Base-by-base conservation (phyloP, 257 asterid species). In the Solanum appendiculatum region DNA sequence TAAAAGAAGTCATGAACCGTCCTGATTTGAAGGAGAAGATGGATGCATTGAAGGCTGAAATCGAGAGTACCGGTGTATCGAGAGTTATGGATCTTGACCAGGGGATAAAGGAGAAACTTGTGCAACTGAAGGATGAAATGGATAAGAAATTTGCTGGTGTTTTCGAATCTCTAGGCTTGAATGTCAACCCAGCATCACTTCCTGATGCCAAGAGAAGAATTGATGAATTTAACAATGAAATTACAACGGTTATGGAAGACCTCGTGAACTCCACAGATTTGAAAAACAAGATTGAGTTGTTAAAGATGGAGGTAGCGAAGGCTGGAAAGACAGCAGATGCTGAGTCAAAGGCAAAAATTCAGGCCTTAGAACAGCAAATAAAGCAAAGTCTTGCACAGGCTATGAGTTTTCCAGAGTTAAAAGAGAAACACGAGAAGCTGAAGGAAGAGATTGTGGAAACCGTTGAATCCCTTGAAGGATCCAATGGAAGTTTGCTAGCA, bases 231-330 rank as follows among this genome's bases (percentile, higher is more conserved):
- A 89, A 92, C 74, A 91, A 90, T 75, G 93, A 96, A 89, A 89
- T 92, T 85, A 70, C 56, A 6, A 87, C 84, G 90, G 72, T 91
- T 42, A 91, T 94, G 88, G 96, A 93, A 39, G 90, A 93, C 77
- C 92, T 83, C 18, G 88, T 91, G 54, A 86, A 48, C 85, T 92
- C 98, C 21, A 89, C 95, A 7, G 95, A 92, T 85, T 86, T 96
- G 95, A 95, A 92, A 89, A 90, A 89, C 48, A 94, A 88, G 91
- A 92, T 94, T 56, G 98, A 96, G 87, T 86, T 89, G 90, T 90
- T 96, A 69, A 94, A 93, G 88, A 12, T 85, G 33, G 95, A 91
- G 90, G 92, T 91, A 46, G 92, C 78, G 12, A 93, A 92, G 87
- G 93, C 91, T 56, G 98, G 94, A 74, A 89, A 88, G 88, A 81